Evolutionary conservation across 2,329 filamentous ascomycete species (phyloP), one percentile per base, ranked within the genome.

Genomic region (Lecanicillium sp.): DNA sequence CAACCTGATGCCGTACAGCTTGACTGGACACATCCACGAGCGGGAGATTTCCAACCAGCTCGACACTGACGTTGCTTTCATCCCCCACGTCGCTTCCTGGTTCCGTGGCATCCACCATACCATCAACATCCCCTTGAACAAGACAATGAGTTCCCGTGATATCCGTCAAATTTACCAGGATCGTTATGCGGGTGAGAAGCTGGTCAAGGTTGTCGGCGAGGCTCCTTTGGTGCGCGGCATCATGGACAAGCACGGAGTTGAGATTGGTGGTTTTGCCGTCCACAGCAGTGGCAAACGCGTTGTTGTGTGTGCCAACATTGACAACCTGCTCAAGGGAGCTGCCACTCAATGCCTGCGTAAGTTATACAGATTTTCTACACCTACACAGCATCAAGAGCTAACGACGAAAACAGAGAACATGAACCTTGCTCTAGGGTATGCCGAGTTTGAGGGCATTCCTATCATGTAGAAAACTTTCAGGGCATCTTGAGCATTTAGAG

Each of bases 101-200:
- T 96, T 96, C 75, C 83, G 94, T 56, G 90, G 90, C 47, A 96
- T 96, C 51, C 80, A 86, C 58, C 85, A 89, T 63, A 90, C 88
- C 28, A 89, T 96, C 60, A 88, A 80, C 55, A 85, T 96, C 35
- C 90, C 90, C 11, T 71, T 98, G 7, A 83, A 83, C 55, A 75
- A 90, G 63, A 74, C 78, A 45, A 94, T 96, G 85, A 85, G 80
- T 4, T 89, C 85, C 30, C 83, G 92, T 38, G 89, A 96, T 58
- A 87, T 98, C 50, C 80, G 92, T 45, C 86, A 95, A 56, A 70
- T 96, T 42, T 98, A 94, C 71, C 90, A 96, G 64, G 90, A 96
- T 52, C 79, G 90, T 17, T 98, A 95, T 55, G 90, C 90, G 5
- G 89, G 89, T 36, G 92, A 96, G 74, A 89, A 88, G 65, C 79